Percentiles rank a stretch among this genome's conserved stretches.
Evolutionary conservation across 2,329 filamentous ascomycete genomes (phyloP).

Genomic region (Fusarium kyushuense): DNA sequence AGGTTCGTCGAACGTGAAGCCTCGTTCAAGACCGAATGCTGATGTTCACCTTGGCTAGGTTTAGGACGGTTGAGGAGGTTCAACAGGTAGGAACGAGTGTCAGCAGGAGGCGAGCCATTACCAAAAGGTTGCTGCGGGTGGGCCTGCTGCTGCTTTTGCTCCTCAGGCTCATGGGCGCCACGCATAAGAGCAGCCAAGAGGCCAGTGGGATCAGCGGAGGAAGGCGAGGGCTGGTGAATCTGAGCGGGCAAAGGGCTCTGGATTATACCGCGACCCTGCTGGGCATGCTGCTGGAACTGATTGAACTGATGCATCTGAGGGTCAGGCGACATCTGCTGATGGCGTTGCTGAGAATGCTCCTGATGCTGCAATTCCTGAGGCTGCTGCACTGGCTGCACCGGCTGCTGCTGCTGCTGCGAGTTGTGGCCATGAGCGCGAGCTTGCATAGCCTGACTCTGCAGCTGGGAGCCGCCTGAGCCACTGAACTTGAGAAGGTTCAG

Average conservation of each 20-base stretch:
- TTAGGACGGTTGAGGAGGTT: slow-evolving; percentile 86
- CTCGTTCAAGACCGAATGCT: slow-evolving; percentile 55
- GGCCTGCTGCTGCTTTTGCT: slow-evolving; percentile 49
- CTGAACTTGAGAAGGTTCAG: slow-evolving; percentile 73
- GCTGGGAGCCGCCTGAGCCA: slow-evolving; percentile 52
- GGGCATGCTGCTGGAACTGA: slow-evolving; percentile 47
- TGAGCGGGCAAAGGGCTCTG: slow-evolving; percentile 52
- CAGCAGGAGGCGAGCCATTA: slow-evolving; percentile 67
- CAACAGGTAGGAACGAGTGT: slow-evolving; percentile 87
- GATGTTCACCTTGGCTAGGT: slow-evolving; percentile 68
- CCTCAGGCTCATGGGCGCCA: slow-evolving; percentile 64
- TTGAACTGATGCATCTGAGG: slow-evolving; percentile 47
- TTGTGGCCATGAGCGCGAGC: slow-evolving; percentile 30
- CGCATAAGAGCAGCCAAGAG: slow-evolving; percentile 71
- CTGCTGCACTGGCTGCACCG: slow-evolving; percentile 35
- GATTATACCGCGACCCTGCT: slow-evolving; percentile 37
- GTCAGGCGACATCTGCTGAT: slow-evolving; percentile 43
- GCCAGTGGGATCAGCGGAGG: slow-evolving; percentile 67
- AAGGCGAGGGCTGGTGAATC: slow-evolving; percentile 69
- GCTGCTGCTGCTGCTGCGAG: slow-evolving; percentile 22
- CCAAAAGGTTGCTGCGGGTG: slow-evolving; percentile 56
- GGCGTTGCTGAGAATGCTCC: slow-evolving; percentile 37
- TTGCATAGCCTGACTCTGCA: slow-evolving; percentile 51
- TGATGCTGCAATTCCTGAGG: slow-evolving; percentile 33
- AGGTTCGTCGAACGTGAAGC: slow-evolving; percentile 57